Evolutionary conservation across 2,329 filamentous ascomycete genomes (phyloP), one percentile per base, ranked within the genome.

Genomic region (Aureobasidium namibiae): DNA sequence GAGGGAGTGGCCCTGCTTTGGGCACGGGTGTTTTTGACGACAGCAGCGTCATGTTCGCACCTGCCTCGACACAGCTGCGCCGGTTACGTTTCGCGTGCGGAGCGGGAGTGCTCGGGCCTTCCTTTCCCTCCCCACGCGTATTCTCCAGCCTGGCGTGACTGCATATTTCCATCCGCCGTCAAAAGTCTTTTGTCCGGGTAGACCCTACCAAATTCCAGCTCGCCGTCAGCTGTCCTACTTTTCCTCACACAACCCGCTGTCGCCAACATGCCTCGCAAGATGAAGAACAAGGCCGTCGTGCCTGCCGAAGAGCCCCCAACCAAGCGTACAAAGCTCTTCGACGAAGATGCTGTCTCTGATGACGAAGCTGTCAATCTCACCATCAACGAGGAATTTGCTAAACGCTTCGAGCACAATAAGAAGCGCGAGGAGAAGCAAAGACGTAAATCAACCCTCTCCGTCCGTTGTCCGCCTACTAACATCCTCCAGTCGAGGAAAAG

Each of bases 381-480:
- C 71, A 86, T 99, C 74, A 97, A 99, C 73, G 80, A 91, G 71
- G 90, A 95, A 56, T 99, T 87, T 72, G 94, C 94, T 44, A 84
- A 83, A 65, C 82, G 90, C 41, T 97, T 96, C 67, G 94, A 99
- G 73, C 82, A 97, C 76, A 99, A 99, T 76, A 96, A 97, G 78
- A 96, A 96, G 77, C 84, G 92, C 60, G 92, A 95, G 70, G 94
- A 99, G 72, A 77, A 85, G 63, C 86, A 91, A 16, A 81, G 82
- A 69, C 73, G 86, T 88, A 68, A 42, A 67, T 83, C 14, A 21
- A 24, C 7, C 33, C n/a, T 21, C 74, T 23, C 14, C 7, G 0
- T 4, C 14, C 46, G 33, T 56, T 4, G 18, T 23, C 24, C 26
- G 18, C n/a, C 18, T 63, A 44, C 67, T 41, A 41, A 48, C 31